Percentiles rank a stretch among this genome's conserved stretches.
Conservation (phyloP, 768 basidiomycete species). For the Phanerochaete carnosa region DNA sequence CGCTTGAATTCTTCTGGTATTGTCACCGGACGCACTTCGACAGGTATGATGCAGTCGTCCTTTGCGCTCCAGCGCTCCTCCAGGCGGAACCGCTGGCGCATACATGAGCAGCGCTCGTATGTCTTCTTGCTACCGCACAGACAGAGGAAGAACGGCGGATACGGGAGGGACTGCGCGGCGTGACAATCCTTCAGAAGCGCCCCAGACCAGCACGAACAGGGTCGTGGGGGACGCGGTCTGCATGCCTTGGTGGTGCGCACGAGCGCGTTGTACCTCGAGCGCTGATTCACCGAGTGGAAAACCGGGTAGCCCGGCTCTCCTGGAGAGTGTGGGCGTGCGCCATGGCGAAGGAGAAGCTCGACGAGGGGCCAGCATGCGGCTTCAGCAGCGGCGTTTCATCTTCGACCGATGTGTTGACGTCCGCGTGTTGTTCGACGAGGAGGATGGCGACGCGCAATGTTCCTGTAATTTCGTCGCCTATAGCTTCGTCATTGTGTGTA, state of each 20-base stretch:
- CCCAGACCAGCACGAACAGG: conserved; percentile 27
- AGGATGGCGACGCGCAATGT: neutral
- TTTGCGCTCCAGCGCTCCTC: conserved; percentile 18
- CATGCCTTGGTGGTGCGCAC: neutral
- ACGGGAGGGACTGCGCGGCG: conserved; percentile 8
- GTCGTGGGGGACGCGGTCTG: conserved; percentile 15
- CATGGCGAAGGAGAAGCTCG: conserved; percentile 6
- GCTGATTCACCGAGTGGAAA: neutral
- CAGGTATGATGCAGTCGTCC: conserved; percentile 10
- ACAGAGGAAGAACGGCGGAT: conserved; percentile 23
- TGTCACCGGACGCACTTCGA: neutral
- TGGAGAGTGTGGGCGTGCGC: neutral
- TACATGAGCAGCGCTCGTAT: conserved; percentile 23
- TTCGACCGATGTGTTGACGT: neutral
- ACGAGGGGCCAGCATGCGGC: neutral
- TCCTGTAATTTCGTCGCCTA: neutral
- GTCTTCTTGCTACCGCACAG: conserved; percentile 16
- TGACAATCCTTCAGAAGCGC: conserved; percentile 20
- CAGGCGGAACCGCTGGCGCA: conserved; percentile 4
- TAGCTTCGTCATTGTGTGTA: neutral
- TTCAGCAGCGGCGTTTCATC: neutral
- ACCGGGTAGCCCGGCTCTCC: neutral
- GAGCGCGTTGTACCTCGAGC: neutral
- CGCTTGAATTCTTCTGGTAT: neutral
- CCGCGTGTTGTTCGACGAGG: conserved; percentile 6